Base-by-base conservation (phyloP, 768 basidiomycete species). In the Rhodotorula graminis region DNA sequence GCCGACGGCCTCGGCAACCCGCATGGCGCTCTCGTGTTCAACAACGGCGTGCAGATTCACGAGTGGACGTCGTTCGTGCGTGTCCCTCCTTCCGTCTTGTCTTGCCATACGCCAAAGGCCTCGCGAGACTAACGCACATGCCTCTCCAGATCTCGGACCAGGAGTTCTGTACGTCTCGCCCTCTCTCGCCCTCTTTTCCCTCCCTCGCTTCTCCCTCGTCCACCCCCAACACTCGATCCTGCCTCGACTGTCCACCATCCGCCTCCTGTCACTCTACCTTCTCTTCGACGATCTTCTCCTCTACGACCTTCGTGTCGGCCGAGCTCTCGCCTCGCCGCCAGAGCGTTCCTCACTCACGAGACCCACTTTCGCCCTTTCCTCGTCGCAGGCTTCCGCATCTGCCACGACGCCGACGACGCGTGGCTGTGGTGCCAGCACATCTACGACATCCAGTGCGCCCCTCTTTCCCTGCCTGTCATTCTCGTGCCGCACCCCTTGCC, bases 1-100 rank as follows among this genome's bases (percentile, higher is more conserved):
- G 37, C 37, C 37, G 37, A 37, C 37, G 83, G 85, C 56, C 82
- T 83, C 66, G 82, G 82, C 42, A 77, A 77, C 64, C 78, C 78
- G 31, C 79, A 83, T 67, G 84, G 58, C 37, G 23, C 37, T 3
- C 75, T 84, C 49, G 83, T 83, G 21, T 84, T 82, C 77, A 78
- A 80, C 59, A 82, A 80, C 70, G 80, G 82, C 21, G 76, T 79
- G 61, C 82, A 84, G 74, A 78, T 80, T 23, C 79, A 81, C 70
- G 81, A 76, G 37, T 72, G 74, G 71, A 67, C 33, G 16, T 69
- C 52, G 8, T 65, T 61, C 55, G 52, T 68, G 15, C 37, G 49
- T 44, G 1, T 29, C 11, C 47, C 11, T 12, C 47, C 47, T 5
- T 53, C 25, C 52, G 7, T 25, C 23, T 29, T n/a, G n/a, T n/a